Conservation (phyloP, 331 rosid species). For the Erythrophleum ivorense region DNA sequence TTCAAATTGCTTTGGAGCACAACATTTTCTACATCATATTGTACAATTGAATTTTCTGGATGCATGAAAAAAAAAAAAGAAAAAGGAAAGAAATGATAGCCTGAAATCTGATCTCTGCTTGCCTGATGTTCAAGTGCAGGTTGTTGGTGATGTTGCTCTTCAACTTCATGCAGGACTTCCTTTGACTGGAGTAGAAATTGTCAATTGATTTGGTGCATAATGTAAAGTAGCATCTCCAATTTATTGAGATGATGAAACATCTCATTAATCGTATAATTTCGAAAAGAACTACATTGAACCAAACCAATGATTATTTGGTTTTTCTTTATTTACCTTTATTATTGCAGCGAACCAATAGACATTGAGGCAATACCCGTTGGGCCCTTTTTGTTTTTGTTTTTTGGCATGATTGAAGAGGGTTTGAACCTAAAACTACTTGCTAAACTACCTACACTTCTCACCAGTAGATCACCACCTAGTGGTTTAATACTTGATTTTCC, state of each 20-base stretch:
- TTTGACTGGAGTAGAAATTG: constrained; percentile 74
- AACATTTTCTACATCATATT: constrained; percentile 18
- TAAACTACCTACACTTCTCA: no score
- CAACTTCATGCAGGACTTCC: constrained; percentile 74
- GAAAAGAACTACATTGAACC: no score
- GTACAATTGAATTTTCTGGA: constrained; percentile 3
- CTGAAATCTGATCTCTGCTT: constrained; percentile 41
- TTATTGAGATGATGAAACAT: background rate
- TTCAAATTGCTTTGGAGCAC: background rate
- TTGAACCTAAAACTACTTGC: no score
- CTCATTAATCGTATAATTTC: background rate
- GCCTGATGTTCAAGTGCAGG: constrained; percentile 45
- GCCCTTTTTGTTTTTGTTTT: no score
- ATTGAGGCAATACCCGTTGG: no score
- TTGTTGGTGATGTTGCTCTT: constrained; percentile 79
- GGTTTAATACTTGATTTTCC: no score
- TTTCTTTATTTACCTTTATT: no score
- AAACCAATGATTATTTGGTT: no score
- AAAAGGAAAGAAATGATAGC: background rate
- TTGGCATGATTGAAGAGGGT: no score
- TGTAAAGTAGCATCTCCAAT: background rate
- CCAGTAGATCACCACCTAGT: no score
- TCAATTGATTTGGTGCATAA: constrained; percentile 52
- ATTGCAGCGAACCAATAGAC: no score
- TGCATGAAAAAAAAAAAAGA: background rate